Conservation (phyloP, 108 stramenopile species). For the Cylindrotheca closterium region DNA sequence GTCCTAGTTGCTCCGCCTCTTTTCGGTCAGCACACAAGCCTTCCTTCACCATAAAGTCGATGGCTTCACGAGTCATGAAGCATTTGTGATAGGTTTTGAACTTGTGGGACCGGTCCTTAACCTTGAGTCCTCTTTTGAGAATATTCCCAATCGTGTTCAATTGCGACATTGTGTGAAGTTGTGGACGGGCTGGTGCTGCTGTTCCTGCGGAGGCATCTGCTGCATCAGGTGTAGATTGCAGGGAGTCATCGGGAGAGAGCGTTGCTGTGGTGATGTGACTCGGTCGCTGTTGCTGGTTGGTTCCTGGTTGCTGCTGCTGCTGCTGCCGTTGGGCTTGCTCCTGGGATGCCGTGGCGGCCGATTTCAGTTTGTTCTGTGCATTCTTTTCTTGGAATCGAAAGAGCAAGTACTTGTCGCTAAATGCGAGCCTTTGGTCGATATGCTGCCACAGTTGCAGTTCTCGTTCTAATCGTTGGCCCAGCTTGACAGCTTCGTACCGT, state of each 20-base stretch:
- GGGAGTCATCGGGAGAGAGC: background rate
- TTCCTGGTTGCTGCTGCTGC: background rate
- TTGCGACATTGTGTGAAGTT: background rate
- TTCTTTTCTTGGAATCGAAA: background rate
- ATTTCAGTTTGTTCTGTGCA: background rate
- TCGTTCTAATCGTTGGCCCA: conserved; percentile 44
- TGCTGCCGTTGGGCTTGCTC: background rate
- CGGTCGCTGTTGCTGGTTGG: background rate
- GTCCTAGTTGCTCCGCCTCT: conserved; percentile 64
- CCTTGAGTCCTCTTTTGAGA: background rate
- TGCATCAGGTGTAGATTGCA: background rate
- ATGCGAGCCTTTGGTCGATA: background rate
- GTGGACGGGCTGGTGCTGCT: background rate
- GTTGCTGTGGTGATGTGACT: background rate
- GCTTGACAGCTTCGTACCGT: conserved; percentile 53
- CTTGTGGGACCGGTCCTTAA: conserved; percentile 11
- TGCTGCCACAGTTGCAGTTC: conserved; percentile 39
- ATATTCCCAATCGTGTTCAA: background rate
- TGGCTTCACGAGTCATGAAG: conserved; percentile 51
- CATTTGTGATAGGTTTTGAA: conserved; percentile 32
- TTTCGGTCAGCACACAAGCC: conserved; percentile 35
- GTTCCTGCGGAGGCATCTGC: background rate
- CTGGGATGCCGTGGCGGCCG: background rate
- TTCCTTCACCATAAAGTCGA: conserved; percentile 48
- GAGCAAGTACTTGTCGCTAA: conserved; percentile 1